Percentiles rank a stretch among this genome's conserved stretches.
phyloP scores from a whole-genome alignment of 805 yeast species.

The Naumovozyma dairenensis region DNA sequence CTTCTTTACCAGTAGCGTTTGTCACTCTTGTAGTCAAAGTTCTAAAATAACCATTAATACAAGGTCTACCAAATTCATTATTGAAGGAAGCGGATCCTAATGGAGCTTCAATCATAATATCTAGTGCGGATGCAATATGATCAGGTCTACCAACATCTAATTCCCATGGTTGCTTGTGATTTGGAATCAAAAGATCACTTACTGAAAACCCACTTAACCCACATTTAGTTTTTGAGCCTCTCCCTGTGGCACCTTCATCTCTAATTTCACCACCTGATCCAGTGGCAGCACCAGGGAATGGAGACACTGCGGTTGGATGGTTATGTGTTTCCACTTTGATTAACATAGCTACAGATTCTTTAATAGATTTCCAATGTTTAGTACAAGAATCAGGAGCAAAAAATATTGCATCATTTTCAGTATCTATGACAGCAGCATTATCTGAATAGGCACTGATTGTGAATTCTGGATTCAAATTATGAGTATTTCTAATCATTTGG shows the following conservation, averaged over 20 bases:
- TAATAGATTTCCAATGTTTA: slow-evolving; percentile 61
- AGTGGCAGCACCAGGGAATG: slow-evolving; percentile 98
- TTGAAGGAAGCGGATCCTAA: slow-evolving; percentile 96
- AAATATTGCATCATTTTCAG: slow-evolving; percentile 51
- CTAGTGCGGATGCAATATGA: slow-evolving; percentile 87
- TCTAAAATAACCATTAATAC: slow-evolving; percentile 92
- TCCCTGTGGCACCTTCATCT: slow-evolving; percentile 99
- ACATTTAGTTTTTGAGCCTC: slow-evolving; percentile 95
- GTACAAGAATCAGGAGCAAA: slow-evolving; percentile 69
- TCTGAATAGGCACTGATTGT: slow-evolving; percentile 94
- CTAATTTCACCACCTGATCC: slow-evolving; percentile 99
- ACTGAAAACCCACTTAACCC: slow-evolving; percentile 92
- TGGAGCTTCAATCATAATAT: slow-evolving; percentile 96
- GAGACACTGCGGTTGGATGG: slow-evolving; percentile 98
- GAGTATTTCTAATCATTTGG: slow-evolving; percentile 94
- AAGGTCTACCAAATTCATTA: slow-evolving; percentile 98
- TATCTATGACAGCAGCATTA: slow-evolving; percentile 83
- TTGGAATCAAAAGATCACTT: slow-evolving; percentile 82
- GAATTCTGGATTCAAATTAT: slow-evolving; percentile 62
- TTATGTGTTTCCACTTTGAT: slow-evolving; percentile 97
- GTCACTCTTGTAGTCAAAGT: slow-evolving; percentile 77
- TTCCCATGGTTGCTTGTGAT: slow-evolving; percentile 91
- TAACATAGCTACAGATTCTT: slow-evolving; percentile 77
- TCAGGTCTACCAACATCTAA: slow-evolving; percentile 76
- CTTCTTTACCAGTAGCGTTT: slow-evolving; percentile 51